A percentile compares a stretch with the other conserved stretches of the same genome.
Conservation (phyloP, 257 asterid genomes). For the Ilex aquifolium region DNA sequence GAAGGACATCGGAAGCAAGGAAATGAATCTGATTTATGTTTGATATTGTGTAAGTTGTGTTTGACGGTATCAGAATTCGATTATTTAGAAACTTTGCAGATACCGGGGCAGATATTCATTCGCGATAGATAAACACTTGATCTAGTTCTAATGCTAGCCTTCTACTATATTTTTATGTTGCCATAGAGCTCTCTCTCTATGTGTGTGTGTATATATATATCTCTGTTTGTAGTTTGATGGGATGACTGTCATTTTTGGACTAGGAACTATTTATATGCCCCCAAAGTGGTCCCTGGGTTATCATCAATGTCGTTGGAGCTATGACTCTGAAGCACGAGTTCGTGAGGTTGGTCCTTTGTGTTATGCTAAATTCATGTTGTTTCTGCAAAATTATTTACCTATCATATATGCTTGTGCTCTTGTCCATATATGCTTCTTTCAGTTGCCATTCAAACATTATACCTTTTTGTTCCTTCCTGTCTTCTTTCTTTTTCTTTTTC, state of each 20-base stretch:
- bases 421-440: not conserved
- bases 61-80: not conserved
- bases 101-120: too few relatives aligned
- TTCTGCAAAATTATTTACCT: too few relatives aligned
- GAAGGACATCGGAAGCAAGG: too few relatives aligned
- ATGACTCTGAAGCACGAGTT: slow-evolving; percentile 73
- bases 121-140: too few relatives aligned
- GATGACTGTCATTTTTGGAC: slow-evolving; percentile 11
- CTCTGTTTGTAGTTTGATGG: not conserved
- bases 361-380: not conserved
- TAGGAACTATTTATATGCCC: slow-evolving; percentile 94
- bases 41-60: not conserved
- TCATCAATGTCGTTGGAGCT: slow-evolving; percentile 99
- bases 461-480: not conserved
- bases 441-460: not conserved
- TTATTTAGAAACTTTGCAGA: too few relatives aligned
- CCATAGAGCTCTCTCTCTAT: too few relatives aligned
- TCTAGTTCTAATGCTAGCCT: not conserved
- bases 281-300: slow-evolving; percentile 98
- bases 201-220: too few relatives aligned
- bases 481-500: not conserved
- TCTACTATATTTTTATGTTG: not conserved
- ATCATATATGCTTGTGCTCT: too few relatives aligned
- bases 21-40: not conserved
- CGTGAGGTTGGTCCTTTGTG: slow-evolving; percentile 57